Base-by-base conservation (phyloP, 169 alveolate genomes). In the Fabrea salina region DNA sequence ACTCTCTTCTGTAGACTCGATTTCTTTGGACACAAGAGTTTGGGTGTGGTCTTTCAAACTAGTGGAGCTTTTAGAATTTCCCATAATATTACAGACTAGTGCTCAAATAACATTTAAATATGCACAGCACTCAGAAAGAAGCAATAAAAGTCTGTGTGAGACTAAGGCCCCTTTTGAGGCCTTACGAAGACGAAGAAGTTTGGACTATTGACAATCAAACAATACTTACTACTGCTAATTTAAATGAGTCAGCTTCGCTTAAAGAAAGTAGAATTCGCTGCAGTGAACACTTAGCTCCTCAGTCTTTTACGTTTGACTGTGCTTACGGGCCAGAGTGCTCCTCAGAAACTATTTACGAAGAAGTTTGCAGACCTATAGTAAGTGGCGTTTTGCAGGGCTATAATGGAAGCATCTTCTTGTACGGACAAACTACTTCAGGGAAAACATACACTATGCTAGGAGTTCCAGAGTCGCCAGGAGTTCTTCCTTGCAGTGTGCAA, bases 381-480 rank as follows among this genome's bases (percentile, higher is more conserved):
- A 37, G 54, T n/a, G 6, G 58, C 50, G 80, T 88, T 16, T 54
- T 92, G 74, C 79, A 84, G 33, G 96, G 96, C 6, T 92, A 75
- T 78, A 92, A 90, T 86, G 93, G 94, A 8, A 91, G 95, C 11
- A 82, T 92, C 2, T 89, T 92, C 67, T 82, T 91, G 41, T 90
- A 90, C 82, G 97, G 97, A 3, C 83, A 93, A 70, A 90, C 95
- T 7, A 89, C 94, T 11, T 79, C 89, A 78, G 97, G 97, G 19
- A 93, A 92, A 67, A 89, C 96, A 11, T 89, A 71, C 82, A 89
- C 96, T 0, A 92, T 92, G 91, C 92, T 90, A 68, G 93, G 85
- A 75, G 49, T 44, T 37, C 82, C 76, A 19, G 79, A 85, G 47
- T 47, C 78, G 51, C 82, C 90, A 32, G 96, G 96, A 16, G 89